A percentile compares a stretch with the other conserved stretches of the same genome.
These are phyloP conservation scores for Scutellaria baicalensis DNA, from an alignment of 257 asterid species.

Conservation along the genomic window DNA sequence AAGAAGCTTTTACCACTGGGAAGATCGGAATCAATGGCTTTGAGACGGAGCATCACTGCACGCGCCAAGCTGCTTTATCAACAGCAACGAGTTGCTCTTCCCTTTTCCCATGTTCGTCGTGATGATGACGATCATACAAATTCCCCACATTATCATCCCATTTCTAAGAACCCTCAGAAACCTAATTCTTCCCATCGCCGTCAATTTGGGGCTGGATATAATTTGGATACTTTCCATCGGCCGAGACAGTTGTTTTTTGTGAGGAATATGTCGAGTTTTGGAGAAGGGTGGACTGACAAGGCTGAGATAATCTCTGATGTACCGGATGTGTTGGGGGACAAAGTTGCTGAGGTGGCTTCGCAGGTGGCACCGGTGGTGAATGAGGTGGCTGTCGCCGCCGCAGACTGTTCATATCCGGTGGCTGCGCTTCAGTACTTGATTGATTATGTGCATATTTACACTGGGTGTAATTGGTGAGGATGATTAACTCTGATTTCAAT, in stretches of 20 bases:
- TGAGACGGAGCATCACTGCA: constrained; percentile 52
- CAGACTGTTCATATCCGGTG: too few species aligned
- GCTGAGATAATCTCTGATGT: constrained; percentile 43
- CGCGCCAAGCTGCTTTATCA: constrained; percentile 58
- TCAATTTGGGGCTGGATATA: too few species aligned
- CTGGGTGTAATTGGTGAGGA: constrained; percentile 69
- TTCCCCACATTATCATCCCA: constrained; percentile 3
- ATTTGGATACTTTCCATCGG: constrained; percentile 14
- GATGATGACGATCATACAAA: constrained; percentile 27
- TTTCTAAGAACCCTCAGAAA: constrained; percentile 15
- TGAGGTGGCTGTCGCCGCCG: too few species aligned
- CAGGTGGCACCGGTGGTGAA: too few species aligned
- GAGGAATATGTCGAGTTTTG: constrained; percentile 57
- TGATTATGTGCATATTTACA: constrained; percentile 49
- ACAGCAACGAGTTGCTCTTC: constrained; percentile 37
- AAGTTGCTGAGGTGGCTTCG: too few species aligned
- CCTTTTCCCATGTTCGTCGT: constrained; percentile 44
- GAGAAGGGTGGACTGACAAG: constrained; percentile 40
- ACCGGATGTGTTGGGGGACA: too few species aligned
- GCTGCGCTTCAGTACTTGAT: too few species aligned
- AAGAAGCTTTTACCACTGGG: too few species aligned
- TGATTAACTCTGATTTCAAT: background rate
- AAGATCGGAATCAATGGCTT: too few species aligned
- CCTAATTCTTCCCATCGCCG: constrained; percentile 23
- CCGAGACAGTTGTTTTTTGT: constrained; percentile 22